Evolutionary conservation across 768 basidiomycete species (phyloP).

Genomic region (Naematelia aurantialba): DNA sequence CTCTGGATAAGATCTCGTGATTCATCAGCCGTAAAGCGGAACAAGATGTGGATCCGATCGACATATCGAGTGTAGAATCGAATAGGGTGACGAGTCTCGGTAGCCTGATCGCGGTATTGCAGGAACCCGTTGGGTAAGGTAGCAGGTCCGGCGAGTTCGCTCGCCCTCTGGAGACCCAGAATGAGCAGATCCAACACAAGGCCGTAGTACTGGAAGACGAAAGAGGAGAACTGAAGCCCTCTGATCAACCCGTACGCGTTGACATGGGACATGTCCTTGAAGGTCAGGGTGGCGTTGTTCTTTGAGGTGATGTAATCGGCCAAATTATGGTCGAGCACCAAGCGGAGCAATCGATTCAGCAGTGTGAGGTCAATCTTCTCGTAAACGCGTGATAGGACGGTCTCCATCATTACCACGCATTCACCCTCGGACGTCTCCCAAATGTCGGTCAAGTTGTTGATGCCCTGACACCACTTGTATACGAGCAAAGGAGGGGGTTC

Average conservation of each 20-base stretch:
- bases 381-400: conserved; percentile 93
- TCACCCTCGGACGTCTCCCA: conserved; percentile 99
- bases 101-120: conserved; percentile 90
- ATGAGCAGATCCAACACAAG: conserved; percentile 91
- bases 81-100: conserved; percentile 96
- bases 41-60: conserved; percentile 88
- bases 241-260: conserved; percentile 96
- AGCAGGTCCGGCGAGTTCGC: conserved; percentile 98
- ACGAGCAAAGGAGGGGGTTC: conserved; percentile 95
- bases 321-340: conserved; percentile 96
- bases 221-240: conserved; percentile 95
- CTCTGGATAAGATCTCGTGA: conserved; percentile 95
- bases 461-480: conserved; percentile 99
- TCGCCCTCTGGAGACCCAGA: conserved; percentile 93
- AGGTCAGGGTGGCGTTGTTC: conserved; percentile 78
- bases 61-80: conserved; percentile 96
- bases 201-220: conserved; percentile 99
- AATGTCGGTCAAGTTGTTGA: conserved; percentile 95
- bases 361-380: conserved; percentile 98
- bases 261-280: conserved; percentile 98
- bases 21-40: conserved; percentile 97
- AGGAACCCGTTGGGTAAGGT: conserved; percentile 98
- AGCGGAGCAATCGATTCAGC: conserved; percentile 87
- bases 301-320: conserved; percentile 99
- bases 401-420: conserved; percentile 98